A percentile compares a stretch with the other conserved stretches of the same genome.
Evolutionary conservation across 345 rosid genomes (phyloP).

Genomic region (Gossypium turneri): DNA sequence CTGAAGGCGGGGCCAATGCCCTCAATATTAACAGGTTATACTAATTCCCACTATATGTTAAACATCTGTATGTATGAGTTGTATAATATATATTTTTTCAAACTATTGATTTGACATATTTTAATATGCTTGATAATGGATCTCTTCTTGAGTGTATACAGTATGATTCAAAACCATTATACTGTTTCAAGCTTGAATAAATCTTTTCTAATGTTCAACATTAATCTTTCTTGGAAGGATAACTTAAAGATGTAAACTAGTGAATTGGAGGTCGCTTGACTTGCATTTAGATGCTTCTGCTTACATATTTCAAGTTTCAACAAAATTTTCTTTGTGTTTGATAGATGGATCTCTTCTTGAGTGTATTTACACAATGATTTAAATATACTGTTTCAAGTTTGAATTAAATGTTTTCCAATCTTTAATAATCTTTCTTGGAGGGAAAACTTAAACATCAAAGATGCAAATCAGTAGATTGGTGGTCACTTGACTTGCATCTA

Average conservation of each 20-base stretch:
- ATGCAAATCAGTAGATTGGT: not conserved
- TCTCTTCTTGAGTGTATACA: not conserved
- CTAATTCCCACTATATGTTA: not conserved
- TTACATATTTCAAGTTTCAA: not conserved
- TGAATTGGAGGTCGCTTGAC: not conserved
- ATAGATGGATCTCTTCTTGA: no score
- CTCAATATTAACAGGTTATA: not conserved
- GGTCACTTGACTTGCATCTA: not conserved
- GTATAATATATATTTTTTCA: not conserved
- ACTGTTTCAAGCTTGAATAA: not conserved
- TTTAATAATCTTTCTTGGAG: not conserved
- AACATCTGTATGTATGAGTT: not conserved
- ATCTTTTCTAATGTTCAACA: conserved; percentile 2
- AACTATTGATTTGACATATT: not conserved
- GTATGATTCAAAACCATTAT: not conserved
- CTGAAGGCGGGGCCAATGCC: conserved; percentile 1
- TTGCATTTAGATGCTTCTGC: not conserved
- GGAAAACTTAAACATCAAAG: not conserved
- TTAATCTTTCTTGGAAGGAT: not conserved
- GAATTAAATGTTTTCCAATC: not conserved
- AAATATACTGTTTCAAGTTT: not conserved
- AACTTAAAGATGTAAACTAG: not conserved
- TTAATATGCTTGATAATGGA: conserved; percentile 2
- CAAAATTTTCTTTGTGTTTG: no score
- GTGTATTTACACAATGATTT: no score